These are phyloP conservation scores for Arthrobotrys sphaeroides DNA, from an alignment of 2,329 filamentous ascomycete genomes.

Conservation along the genomic window DNA sequence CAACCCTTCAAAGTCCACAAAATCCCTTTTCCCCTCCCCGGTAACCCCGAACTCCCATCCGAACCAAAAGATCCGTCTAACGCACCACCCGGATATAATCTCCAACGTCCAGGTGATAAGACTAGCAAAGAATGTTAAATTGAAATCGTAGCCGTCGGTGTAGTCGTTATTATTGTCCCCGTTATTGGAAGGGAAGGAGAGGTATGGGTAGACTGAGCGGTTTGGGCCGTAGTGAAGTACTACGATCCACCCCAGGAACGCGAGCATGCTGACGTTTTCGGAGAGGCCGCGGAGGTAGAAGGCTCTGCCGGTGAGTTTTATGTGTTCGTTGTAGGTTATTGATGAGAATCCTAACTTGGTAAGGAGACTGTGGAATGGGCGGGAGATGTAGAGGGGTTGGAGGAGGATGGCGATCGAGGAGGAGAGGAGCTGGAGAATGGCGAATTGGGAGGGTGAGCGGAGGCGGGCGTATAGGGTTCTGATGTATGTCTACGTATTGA, in stretches of 20 bases:
- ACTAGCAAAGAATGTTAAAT: slow-evolving; percentile 72
- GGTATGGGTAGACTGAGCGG: slow-evolving; percentile 75
- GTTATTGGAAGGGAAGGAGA: slow-evolving; percentile 67
- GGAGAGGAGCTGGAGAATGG: slow-evolving; percentile 72
- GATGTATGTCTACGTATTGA: slow-evolving; percentile 69
- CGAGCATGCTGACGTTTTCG: slow-evolving; percentile 75
- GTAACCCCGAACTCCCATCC: slow-evolving; percentile 72
- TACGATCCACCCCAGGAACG: slow-evolving; percentile 72
- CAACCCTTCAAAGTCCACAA: slow-evolving; percentile 74
- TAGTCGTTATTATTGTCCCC: slow-evolving; percentile 61
- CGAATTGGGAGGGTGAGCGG: slow-evolving; percentile 72
- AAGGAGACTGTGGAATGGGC: slow-evolving; percentile 68
- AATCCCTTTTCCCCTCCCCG: slow-evolving; percentile 71
- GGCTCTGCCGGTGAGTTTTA: slow-evolving; percentile 73
- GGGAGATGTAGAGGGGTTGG: slow-evolving; percentile 72
- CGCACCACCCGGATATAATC: slow-evolving; percentile 70
- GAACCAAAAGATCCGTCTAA: slow-evolving; percentile 68
- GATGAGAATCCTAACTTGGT: slow-evolving; percentile 67
- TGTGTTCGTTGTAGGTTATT: slow-evolving; percentile 71
- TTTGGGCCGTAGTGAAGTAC: slow-evolving; percentile 74
- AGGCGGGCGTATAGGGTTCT: slow-evolving; percentile 74
- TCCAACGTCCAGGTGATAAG: slow-evolving; percentile 74
- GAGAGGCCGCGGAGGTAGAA: slow-evolving; percentile 74
- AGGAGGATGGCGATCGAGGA: slow-evolving; percentile 72
- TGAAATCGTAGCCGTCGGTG: slow-evolving; percentile 70